Conservation (phyloP, 192 early-diverging fungal genomes). For the Entrophospora sp. region DNA sequence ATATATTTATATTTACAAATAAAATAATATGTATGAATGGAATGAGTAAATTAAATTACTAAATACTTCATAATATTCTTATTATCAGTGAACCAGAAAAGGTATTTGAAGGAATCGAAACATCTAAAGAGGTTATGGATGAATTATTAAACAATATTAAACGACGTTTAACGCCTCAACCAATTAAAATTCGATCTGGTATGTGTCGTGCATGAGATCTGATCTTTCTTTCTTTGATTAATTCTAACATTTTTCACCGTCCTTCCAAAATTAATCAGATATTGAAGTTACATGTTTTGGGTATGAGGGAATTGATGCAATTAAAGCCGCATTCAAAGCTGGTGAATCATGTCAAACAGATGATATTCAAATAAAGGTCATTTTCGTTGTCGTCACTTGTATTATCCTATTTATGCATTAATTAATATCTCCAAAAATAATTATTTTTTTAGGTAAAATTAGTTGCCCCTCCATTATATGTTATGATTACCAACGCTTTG, state of each 20-base stretch:
- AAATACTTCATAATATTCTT: no score
- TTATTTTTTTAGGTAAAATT: conserved; percentile 78
- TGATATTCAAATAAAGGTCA: conserved; percentile 72
- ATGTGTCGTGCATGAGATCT: conserved; percentile 7
- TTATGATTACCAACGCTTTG: conserved; percentile 75
- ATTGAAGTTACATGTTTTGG: conserved; percentile 89
- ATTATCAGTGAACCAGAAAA: conserved; percentile 64
- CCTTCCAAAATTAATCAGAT: conserved; percentile 58
- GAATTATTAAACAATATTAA: conserved; percentile 80
- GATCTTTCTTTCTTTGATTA: background rate
- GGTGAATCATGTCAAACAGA: conserved; percentile 75
- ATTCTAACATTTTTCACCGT: conserved; percentile 1
- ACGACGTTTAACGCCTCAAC: conserved; percentile 89
- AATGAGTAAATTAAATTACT: no score
- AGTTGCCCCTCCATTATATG: conserved; percentile 91
- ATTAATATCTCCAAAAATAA: no score
- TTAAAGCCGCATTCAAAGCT: conserved; percentile 79
- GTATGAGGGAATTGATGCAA: conserved; percentile 93
- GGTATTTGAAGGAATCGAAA: conserved; percentile 73
- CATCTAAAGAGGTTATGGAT: conserved; percentile 50
- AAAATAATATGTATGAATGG: no score
- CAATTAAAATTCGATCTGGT: conserved; percentile 89
- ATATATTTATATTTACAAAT: no score
- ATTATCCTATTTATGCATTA: no score
- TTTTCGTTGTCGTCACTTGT: no score